Evolutionary conservation across 2,329 filamentous ascomycete species (phyloP).

Genomic region (Ascochyta rabiei): DNA sequence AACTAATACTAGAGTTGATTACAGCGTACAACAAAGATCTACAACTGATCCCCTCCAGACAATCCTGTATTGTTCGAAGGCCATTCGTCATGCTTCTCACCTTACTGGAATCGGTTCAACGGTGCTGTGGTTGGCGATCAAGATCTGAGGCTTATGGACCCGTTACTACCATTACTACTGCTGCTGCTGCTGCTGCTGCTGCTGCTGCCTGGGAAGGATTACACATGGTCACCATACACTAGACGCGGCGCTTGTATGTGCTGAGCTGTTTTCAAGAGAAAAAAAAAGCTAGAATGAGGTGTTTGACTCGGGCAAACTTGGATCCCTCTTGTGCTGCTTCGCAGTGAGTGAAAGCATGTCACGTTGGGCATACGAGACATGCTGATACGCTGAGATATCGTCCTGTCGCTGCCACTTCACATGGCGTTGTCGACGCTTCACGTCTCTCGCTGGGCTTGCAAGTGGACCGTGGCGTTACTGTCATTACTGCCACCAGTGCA

Average conservation of each 20-base stretch:
- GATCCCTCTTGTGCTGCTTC: too few species aligned
- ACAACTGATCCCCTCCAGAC: too few species aligned
- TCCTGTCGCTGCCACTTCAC: not conserved
- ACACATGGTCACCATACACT: not conserved
- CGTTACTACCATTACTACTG: too few species aligned
- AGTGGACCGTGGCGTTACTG: not conserved
- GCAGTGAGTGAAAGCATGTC: too few species aligned
- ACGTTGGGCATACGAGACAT: too few species aligned
- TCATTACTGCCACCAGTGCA: not conserved
- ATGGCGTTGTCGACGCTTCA: not conserved
- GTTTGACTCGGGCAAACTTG: not conserved
- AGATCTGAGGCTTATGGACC: not conserved
- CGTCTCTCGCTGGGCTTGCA: not conserved
- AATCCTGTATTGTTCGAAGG: too few species aligned
- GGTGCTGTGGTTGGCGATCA: not conserved
- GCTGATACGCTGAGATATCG: too few species aligned
- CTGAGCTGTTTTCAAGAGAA: not conserved
- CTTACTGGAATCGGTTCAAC: too few species aligned
- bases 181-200: too few species aligned
- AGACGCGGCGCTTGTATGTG: not conserved
- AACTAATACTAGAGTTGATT: too few species aligned
- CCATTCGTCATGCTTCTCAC: too few species aligned
- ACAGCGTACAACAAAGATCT: too few species aligned
- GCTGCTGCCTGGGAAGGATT: conserved; percentile 13
- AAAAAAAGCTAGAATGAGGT: not conserved